These are phyloP conservation scores for Halophytophthora polymorphica DNA, from an alignment of 352 stramenopile genomes.

Conservation along the genomic window DNA sequence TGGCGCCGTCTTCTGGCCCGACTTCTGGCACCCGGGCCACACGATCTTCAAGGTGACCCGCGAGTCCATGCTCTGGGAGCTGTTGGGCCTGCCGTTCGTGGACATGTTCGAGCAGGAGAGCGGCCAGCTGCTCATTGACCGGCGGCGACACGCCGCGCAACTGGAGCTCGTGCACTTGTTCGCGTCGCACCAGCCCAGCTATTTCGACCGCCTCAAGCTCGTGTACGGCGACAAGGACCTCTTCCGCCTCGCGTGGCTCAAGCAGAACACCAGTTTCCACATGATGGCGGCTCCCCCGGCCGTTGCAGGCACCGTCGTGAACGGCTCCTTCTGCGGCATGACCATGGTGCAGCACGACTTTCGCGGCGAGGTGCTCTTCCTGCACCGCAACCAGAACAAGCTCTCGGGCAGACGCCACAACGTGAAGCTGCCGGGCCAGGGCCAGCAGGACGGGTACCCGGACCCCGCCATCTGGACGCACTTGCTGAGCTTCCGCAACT, in stretches of 20 bases:
- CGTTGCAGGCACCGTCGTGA: slow-evolving; percentile 31
- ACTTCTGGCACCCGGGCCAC: slow-evolving; percentile 65
- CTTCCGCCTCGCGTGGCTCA: slow-evolving; percentile 78
- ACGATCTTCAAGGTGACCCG: slow-evolving; percentile 77
- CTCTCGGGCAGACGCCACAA: too few species aligned
- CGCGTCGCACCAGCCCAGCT: slow-evolving; percentile 29
- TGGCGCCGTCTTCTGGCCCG: slow-evolving; percentile 62
- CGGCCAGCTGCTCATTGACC: slow-evolving; percentile 68
- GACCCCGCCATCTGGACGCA: slow-evolving; percentile 53
- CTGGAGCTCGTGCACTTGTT: slow-evolving; percentile 75
- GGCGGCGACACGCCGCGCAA: slow-evolving; percentile 30
- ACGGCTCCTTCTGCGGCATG: slow-evolving; percentile 62
- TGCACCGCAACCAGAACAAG: slow-evolving; percentile 67
- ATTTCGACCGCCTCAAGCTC: slow-evolving; percentile 48
- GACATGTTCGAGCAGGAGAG: slow-evolving; percentile 82
- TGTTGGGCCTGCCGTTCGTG: slow-evolving; percentile 52
- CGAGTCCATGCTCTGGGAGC: slow-evolving; percentile 70
- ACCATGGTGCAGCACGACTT: slow-evolving; percentile 71
- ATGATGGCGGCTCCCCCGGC: slow-evolving; percentile 53
- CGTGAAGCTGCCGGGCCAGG: too few species aligned
- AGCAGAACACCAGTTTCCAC: slow-evolving; percentile 52
- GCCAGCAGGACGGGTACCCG: slow-evolving; percentile 9
- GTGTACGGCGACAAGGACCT: slow-evolving; percentile 80
- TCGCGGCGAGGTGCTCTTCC: slow-evolving; percentile 40
- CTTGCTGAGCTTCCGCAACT: slow-evolving; percentile 42